Evolutionary conservation across 2,329 filamentous ascomycete species (phyloP).

Genomic region (Colletotrichum tropicicola): DNA sequence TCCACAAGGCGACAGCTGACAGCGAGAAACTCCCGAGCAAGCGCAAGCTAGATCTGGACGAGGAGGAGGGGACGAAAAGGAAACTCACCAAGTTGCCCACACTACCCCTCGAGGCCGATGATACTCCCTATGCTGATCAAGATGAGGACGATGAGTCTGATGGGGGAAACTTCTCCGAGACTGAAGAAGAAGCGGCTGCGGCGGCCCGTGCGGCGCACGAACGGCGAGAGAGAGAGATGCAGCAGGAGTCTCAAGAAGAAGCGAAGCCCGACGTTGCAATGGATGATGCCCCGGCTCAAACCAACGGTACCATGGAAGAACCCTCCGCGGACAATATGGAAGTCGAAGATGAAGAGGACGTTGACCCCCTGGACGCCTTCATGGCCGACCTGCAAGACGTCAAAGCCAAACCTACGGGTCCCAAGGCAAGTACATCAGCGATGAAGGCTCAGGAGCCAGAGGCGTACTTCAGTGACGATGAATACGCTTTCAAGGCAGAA

Average conservation of each 20-base stretch:
- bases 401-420: slow-evolving; percentile 38
- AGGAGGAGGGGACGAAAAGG: slow-evolving; percentile 86
- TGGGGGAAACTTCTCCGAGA: slow-evolving; percentile 79
- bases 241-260: slow-evolving; percentile 60
- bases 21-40: slow-evolving; percentile 73
- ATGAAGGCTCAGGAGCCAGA: slow-evolving; percentile 75
- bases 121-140: slow-evolving; percentile 68
- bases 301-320: slow-evolving; percentile 36
- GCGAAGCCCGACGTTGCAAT: slow-evolving; percentile 41
- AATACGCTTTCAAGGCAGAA: slow-evolving; percentile 65
- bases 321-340: slow-evolving; percentile 59
- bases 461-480: slow-evolving; percentile 89
- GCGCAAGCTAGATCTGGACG: slow-evolving; percentile 83
- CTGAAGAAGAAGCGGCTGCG: slow-evolving; percentile 87
- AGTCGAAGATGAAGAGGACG: slow-evolving; percentile 64
- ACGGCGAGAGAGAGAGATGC: slow-evolving; percentile 76
- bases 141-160: slow-evolving; percentile 78
- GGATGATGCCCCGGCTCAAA: slow-evolving; percentile 27
- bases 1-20: slow-evolving; percentile 74
- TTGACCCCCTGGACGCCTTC: slow-evolving; percentile 96
- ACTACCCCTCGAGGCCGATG: slow-evolving; percentile 72
- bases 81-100: slow-evolving; percentile 92
- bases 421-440: slow-evolving; percentile 42
- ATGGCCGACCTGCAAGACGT: slow-evolving; percentile 76
- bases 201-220: slow-evolving; percentile 87